Evolutionary conservation across 1,284 basidiomycete genomes (phyloP).

Genomic region (Apiotrichum mycotoxinovorans): DNA sequence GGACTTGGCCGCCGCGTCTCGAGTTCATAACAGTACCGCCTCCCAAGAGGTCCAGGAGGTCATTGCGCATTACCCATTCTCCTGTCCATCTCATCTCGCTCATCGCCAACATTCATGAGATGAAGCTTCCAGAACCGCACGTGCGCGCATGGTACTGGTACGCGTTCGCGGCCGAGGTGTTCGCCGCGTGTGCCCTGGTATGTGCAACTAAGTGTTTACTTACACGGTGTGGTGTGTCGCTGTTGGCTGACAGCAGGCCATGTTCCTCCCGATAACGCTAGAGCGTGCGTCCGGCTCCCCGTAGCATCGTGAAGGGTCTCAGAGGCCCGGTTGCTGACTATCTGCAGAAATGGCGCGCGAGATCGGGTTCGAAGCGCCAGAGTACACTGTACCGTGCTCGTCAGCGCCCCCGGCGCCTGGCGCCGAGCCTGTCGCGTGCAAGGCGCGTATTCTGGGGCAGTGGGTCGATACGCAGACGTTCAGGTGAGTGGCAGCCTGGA

Average conservation of each 20-base stretch:
- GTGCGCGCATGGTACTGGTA: conserved; percentile 47
- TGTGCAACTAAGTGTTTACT: conserved; percentile 1
- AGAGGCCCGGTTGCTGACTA: too few relatives aligned
- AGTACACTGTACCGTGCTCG: conserved; percentile 31
- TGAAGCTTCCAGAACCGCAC: conserved; percentile 18
- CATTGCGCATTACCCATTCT: background rate
- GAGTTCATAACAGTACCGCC: background rate
- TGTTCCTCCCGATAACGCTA: conserved; percentile 48
- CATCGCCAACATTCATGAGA: too few relatives aligned
- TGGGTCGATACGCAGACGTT: conserved; percentile 87
- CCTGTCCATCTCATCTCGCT: background rate
- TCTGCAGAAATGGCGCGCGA: conserved; percentile 43
- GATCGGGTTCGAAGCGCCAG: conserved; percentile 40
- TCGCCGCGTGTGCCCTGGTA: conserved; percentile 41
- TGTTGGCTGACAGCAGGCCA: conserved; percentile 26
- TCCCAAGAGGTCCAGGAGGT: too few relatives aligned
- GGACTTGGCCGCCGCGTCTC: background rate
- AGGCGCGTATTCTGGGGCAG: conserved; percentile 51
- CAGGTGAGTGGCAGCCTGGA: conserved; percentile 56
- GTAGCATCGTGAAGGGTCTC: too few relatives aligned
- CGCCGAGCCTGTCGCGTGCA: conserved; percentile 29
- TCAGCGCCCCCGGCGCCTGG: conserved; percentile 7
- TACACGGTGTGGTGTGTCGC: background rate
- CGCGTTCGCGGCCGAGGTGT: conserved; percentile 48
- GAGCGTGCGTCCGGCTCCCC: too few relatives aligned